Evolutionary conservation across 495 filamentous ascomycete genomes (phyloP).

Genomic region (Neurospora sp.): DNA sequence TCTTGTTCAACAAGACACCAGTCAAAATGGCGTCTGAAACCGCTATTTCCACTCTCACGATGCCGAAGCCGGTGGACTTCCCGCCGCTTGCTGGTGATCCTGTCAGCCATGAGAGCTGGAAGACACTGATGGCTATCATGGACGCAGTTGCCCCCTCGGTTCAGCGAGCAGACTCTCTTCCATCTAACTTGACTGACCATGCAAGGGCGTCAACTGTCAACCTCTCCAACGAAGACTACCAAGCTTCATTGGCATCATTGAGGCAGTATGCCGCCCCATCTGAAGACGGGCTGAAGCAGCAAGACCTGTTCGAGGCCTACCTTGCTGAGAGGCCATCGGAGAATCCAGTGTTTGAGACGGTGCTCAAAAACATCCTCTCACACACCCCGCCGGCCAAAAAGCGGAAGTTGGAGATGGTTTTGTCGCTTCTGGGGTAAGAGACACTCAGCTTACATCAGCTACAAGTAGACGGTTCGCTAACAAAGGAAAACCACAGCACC

Average conservation of each 20-base stretch:
- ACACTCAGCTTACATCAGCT: background rate
- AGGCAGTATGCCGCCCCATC: conserved; percentile 4
- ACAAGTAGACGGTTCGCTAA: conserved; percentile 4
- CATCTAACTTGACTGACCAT: background rate
- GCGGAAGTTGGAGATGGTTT: conserved; percentile 16
- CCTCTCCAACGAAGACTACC: conserved; percentile 6
- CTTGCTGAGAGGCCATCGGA: conserved; percentile 21
- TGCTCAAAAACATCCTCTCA: conserved; percentile 17
- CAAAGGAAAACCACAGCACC: conserved; percentile 40
- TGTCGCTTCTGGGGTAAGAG: conserved; percentile 24
- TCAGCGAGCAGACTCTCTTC: background rate
- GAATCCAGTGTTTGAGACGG: conserved; percentile 16
- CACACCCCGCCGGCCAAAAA: conserved; percentile 17
- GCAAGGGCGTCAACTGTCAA: background rate
- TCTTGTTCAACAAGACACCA: background rate
- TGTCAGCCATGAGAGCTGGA: conserved; percentile 7
- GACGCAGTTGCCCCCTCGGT: conserved; percentile 10
- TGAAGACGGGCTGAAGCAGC: conserved; percentile 2
- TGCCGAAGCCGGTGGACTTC: conserved; percentile 4
- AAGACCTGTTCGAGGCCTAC: conserved; percentile 22
- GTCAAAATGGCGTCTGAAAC: background rate
- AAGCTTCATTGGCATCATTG: background rate
- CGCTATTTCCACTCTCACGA: conserved; percentile 1
- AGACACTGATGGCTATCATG: conserved; percentile 13
- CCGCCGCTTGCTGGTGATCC: background rate